Base-by-base conservation (phyloP, 2,329 filamentous ascomycete genomes). In the Lasiodiplodia gonubiensis region DNA sequence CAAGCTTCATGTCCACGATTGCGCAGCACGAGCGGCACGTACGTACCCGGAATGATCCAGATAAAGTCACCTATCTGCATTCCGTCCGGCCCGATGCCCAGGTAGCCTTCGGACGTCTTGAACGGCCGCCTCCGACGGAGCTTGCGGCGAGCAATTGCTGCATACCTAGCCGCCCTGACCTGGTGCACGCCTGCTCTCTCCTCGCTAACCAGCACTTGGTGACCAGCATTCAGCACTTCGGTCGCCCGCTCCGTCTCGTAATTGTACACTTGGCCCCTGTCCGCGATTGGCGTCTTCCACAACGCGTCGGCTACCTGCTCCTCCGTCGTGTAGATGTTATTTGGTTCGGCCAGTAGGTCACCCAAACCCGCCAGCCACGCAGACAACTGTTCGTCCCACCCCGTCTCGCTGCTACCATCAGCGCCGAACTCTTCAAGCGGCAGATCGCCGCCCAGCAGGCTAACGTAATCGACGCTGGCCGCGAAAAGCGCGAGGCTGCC, bases 21-120 rank as follows among this genome's bases (percentile, higher is more conserved):
- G 4, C 48, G 54, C 6, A 68, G 25, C 10, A 68, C 37, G 37
- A 66, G 52, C 3, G 67, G 67, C 6, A 66, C 39, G 6, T 39
- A 35, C 3, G 37, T 46, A 16, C 67, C 63, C n/a, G 54, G 3
- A 4, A 68, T 2, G 6, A 66, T 35, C 33, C 67, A 66, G 27
- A 65, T 16, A 11, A 12, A 37, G 61, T 65, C 61, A n/a, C 33
- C 46, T 6, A 25, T 33, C 12, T 27, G 30, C 11, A 46, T 6
- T 18, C 23, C 48, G 11, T 27, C 18, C 2, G 63, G 63, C 3
- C 57, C 55, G 10, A 68, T 25, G 10, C 52, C 61, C 12, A 68
- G 27, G 21, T 39, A 48, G 3, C 67, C 67, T 18, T 59, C 11
- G 1, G 46, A 14, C 25, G 67, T 65, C 4, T 33, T 16, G 25